phyloP scores from a whole-genome alignment of 164 flowering plant species.

The Vitis vinifera region ASM3070453v1 NC_081805.1:7383001-7383500 shows the following conservation, averaged over 20 bases:
- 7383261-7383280: background rate
- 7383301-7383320: conserved; percentile 71
- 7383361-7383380: conserved; percentile 84
- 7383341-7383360: conserved; percentile 87
- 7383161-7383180: too few species aligned
- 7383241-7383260: background rate
- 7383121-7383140: too few species aligned
- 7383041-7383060: too few species aligned
- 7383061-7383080: too few species aligned
- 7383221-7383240: background rate
- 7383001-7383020: too few species aligned
- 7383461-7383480: background rate
- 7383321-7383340: conserved; percentile 86
- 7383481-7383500: background rate
- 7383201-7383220: background rate
- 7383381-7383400: conserved; percentile 77
- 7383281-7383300: background rate
- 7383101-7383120: too few species aligned
- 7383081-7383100: too few species aligned
- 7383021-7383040: too few species aligned
- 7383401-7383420: conserved; percentile 58
- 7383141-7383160: too few species aligned
- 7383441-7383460: background rate
- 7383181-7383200: background rate
- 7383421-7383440: conserved; percentile 9